A percentile compares a stretch with the other conserved stretches of the same genome.
phyloP scores from a whole-genome alignment of 2,329 filamentous ascomycete genomes.

The Acephala macrosclerotiorum region DNA sequence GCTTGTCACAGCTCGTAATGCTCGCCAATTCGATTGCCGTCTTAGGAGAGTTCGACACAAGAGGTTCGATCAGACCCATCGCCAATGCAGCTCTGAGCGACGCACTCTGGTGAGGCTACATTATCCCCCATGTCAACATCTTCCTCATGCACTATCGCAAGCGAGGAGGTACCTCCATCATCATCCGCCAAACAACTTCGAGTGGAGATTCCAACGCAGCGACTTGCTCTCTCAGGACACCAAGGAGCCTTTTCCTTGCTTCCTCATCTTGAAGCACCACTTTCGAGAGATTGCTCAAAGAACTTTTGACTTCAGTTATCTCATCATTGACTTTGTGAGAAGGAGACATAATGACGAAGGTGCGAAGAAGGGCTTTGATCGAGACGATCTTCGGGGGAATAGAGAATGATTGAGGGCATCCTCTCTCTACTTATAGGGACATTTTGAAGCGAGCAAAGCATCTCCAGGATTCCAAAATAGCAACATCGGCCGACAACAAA shows the following conservation, averaged over 20 bases:
- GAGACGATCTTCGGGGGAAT: too few species aligned
- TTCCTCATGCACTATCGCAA: background rate
- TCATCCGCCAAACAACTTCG: conserved; percentile 26
- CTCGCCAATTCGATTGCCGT: conserved; percentile 18
- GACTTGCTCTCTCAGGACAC: conserved; percentile 15
- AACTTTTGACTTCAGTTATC: conserved; percentile 9
- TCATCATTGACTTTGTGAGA: too few species aligned
- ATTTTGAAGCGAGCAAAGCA: too few species aligned
- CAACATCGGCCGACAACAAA: too few species aligned
- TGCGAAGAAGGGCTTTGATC: too few species aligned
- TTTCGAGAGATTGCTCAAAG: conserved; percentile 3
- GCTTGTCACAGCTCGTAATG: conserved; percentile 17
- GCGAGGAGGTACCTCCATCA: conserved; percentile 19
- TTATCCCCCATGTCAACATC: background rate
- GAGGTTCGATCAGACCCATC: conserved; percentile 19
- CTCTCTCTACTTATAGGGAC: too few species aligned
- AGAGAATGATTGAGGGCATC: too few species aligned
- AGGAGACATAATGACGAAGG: too few species aligned
- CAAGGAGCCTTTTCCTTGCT: conserved; percentile 10
- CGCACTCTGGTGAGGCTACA: conserved; percentile 22
- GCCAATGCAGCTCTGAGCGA: conserved; percentile 15
- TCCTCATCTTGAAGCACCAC: conserved; percentile 11
- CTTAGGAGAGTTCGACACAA: conserved; percentile 11
- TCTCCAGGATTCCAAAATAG: too few species aligned
- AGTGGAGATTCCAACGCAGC: conserved; percentile 18